Evolutionary conservation across 2,329 filamentous ascomycete species (phyloP).

Genomic region (Aspergillus chevalieri): DNA sequence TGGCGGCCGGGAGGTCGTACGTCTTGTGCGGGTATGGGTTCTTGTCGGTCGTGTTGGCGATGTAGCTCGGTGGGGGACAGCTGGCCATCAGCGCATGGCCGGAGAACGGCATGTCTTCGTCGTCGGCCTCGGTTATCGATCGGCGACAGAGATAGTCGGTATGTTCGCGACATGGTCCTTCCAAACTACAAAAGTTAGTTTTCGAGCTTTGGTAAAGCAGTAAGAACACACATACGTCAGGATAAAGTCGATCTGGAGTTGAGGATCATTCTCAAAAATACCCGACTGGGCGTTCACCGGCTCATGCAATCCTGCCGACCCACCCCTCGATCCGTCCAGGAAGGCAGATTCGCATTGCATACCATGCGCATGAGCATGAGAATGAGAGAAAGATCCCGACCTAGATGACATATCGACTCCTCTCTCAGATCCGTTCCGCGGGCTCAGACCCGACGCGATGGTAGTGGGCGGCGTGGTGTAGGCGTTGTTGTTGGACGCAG

Average conservation of each 20-base stretch:
- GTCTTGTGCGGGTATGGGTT: conserved; percentile 63
- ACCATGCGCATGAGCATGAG: background rate
- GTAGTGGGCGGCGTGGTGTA: conserved; percentile 31
- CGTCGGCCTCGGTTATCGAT: conserved; percentile 49
- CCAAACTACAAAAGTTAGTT: conserved; percentile 42
- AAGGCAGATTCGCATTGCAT: conserved; percentile 6
- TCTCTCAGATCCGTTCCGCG: conserved; percentile 21
- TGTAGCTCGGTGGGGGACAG: conserved; percentile 67
- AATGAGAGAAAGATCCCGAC: background rate
- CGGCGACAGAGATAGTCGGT: conserved; percentile 90
- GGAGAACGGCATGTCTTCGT: conserved; percentile 58
- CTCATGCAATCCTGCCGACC: conserved; percentile 10
- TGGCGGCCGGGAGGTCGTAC: conserved; percentile 69
- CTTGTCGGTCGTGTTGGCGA: conserved; percentile 47
- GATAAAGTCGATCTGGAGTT: conserved; percentile 44
- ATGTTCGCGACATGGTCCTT: conserved; percentile 44
- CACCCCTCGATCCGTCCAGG: conserved; percentile 16
- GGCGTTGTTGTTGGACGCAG: conserved; percentile 17
- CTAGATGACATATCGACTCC: conserved; percentile 19
- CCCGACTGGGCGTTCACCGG: conserved; percentile 25
- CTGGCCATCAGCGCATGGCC: conserved; percentile 93
- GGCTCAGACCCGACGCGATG: conserved; percentile 26
- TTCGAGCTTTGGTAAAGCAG: too few relatives aligned
- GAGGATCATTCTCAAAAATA: conserved; percentile 42
- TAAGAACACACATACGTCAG: conserved; percentile 33